Conservation (phyloP, 805 yeast species). For the Lachancea thermotolerans region DNA sequence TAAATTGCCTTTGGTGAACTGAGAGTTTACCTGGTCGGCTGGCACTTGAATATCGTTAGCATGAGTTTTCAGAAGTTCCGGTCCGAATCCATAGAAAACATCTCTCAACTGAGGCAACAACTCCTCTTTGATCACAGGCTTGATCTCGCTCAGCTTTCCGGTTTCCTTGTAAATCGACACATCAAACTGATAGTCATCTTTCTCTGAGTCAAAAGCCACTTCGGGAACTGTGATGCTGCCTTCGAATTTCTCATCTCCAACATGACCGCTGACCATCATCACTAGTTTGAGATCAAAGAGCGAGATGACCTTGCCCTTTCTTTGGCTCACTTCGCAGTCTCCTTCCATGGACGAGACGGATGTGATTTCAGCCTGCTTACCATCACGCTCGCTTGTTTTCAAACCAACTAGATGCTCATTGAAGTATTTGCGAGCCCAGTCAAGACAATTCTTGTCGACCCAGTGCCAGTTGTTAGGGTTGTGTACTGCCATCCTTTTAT, state of each 20-base stretch:
- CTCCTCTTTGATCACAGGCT: conserved; percentile 44
- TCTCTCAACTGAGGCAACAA: conserved; percentile 67
- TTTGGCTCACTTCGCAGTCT: conserved; percentile 93
- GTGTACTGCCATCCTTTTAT: conserved; percentile 71
- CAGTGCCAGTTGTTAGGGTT: conserved; percentile 99
- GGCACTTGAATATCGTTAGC: conserved; percentile 86
- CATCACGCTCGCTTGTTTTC: conserved; percentile 24
- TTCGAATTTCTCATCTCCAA: conserved; percentile 37
- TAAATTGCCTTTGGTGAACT: conserved; percentile 47
- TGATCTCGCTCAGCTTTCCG: conserved; percentile 46
- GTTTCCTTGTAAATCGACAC: conserved; percentile 53
- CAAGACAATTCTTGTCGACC: conserved; percentile 96
- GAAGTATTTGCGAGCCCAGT: conserved; percentile 82
- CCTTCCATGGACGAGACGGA: conserved; percentile 60
- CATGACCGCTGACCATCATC: conserved; percentile 48
- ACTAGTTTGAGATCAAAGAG: conserved; percentile 74
- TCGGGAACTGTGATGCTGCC: conserved; percentile 88
- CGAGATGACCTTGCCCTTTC: conserved; percentile 94
- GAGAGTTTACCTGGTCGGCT: conserved; percentile 54
- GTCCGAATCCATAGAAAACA: conserved; percentile 59
- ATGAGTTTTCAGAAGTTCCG: conserved; percentile 64
- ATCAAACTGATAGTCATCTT: conserved; percentile 80
- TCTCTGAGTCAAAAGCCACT: conserved; percentile 85
- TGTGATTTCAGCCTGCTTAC: conserved; percentile 30
- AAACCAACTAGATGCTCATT: conserved; percentile 50